Evolutionary conservation across 2,329 filamentous ascomycete species (phyloP).

Genomic region (Tolypocladium capitatum): DNA sequence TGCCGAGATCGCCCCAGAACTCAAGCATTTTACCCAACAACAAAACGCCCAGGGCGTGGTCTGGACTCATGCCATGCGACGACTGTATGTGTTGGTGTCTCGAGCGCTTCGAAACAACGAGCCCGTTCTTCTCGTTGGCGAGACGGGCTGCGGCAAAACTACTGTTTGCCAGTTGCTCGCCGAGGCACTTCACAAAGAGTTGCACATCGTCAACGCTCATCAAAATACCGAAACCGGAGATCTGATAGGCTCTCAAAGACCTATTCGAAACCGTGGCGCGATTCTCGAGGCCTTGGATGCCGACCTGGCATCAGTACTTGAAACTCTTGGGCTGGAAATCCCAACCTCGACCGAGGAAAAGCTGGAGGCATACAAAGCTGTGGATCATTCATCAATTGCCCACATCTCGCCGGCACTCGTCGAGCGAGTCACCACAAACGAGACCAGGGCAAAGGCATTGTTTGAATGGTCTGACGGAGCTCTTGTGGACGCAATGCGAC

Average conservation of each 20-base stretch:
- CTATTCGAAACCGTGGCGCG: slow-evolving; percentile 70
- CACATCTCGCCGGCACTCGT: slow-evolving; percentile 35
- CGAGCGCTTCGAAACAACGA: slow-evolving; percentile 81
- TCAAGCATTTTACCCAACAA: slow-evolving; percentile 32
- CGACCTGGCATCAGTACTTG: slow-evolving; percentile 41
- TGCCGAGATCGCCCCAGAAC: slow-evolving; percentile 39
- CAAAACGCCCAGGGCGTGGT: slow-evolving; percentile 55
- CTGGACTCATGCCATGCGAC: slow-evolving; percentile 91
- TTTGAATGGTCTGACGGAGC: slow-evolving; percentile 97
- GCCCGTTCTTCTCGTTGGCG: slow-evolving; percentile 85
- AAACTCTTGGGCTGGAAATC: slow-evolving; percentile 23
- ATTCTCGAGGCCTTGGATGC: slow-evolving; percentile 52
- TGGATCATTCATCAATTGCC: slow-evolving; percentile 33
- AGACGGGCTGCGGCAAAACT: slow-evolving; percentile 96
- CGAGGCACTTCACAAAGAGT: slow-evolving; percentile 58
- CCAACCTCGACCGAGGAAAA: slow-evolving; percentile 39
- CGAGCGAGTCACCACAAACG: slow-evolving; percentile 31
- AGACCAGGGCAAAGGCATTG: slow-evolving; percentile 61
- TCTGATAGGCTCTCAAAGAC: slow-evolving; percentile 87
- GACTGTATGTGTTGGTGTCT: slow-evolving; percentile 80
- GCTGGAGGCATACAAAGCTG: slow-evolving; percentile 38
- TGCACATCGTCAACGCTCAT: slow-evolving; percentile 92
- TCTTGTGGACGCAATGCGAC: slow-evolving; percentile 85
- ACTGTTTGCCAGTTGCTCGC: slow-evolving; percentile 89
- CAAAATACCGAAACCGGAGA: slow-evolving; percentile 97